phyloP scores from a whole-genome alignment of 352 stramenopile genomes.

The Paralagenidium karlingii region DNA sequence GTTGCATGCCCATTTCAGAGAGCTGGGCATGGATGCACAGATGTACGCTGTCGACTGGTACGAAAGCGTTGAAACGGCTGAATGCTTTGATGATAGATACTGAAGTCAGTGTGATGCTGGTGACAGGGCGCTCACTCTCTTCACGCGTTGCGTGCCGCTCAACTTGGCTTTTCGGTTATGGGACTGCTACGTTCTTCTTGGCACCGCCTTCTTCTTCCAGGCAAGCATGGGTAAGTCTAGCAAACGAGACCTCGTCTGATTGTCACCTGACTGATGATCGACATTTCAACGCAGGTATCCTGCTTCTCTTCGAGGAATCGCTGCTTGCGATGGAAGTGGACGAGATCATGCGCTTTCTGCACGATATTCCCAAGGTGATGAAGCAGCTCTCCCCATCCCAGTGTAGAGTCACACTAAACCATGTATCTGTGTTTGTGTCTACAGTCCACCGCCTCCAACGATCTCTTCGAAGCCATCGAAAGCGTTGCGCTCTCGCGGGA shows the following conservation, averaged over 20 bases:
- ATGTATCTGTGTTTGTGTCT: background rate
- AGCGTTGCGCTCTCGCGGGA: constrained; percentile 48
- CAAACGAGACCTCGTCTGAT: background rate
- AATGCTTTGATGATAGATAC: background rate
- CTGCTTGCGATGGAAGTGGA: constrained; percentile 60
- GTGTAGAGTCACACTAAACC: background rate
- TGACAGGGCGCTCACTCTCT: constrained; percentile 61
- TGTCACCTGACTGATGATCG: background rate
- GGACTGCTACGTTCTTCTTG: constrained; percentile 73
- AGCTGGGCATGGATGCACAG: constrained; percentile 62
- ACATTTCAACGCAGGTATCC: constrained; percentile 22
- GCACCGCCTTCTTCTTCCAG: constrained; percentile 80
- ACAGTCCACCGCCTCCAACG: constrained; percentile 32
- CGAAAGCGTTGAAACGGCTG: too few relatives aligned
- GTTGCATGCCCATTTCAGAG: constrained; percentile 50
- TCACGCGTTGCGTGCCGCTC: constrained; percentile 61
- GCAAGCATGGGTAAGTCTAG: constrained; percentile 53
- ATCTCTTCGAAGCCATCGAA: constrained; percentile 56
- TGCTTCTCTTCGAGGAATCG: constrained; percentile 54
- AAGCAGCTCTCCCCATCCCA: background rate
- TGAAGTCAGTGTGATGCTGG: background rate
- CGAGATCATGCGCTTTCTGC: constrained; percentile 67
- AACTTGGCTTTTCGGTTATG: constrained; percentile 63
- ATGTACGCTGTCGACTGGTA: constrained; percentile 84
- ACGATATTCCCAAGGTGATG: constrained; percentile 56